Percentiles rank a stretch among this genome's conserved stretches.
Evolutionary conservation across 169 alveolate genomes (phyloP).

Genomic region (Plasmodium relictum): DNA sequence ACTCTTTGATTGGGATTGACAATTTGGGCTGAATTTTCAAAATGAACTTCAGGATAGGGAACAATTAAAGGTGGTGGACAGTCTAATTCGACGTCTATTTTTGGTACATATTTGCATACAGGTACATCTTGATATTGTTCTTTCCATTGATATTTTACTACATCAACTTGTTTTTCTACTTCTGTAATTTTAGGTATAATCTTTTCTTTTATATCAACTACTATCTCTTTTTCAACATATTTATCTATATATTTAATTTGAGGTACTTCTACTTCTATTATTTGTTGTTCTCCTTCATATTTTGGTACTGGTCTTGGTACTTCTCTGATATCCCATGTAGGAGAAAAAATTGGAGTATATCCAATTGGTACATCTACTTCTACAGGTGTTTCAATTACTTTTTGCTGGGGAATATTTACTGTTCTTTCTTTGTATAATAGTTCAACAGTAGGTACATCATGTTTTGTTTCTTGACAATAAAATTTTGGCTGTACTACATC

Average conservation of each 20-base stretch:
- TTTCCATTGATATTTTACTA: constrained; percentile 89
- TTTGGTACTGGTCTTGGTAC: constrained; percentile 89
- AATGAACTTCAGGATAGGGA: constrained; percentile 87
- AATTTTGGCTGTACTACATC: constrained; percentile 88
- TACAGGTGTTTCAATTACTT: constrained; percentile 84
- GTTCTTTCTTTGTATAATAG: constrained; percentile 85
- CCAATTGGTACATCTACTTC: constrained; percentile 89
- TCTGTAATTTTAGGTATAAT: constrained; percentile 89
- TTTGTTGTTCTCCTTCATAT: constrained; percentile 90
- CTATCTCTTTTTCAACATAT: constrained; percentile 89
- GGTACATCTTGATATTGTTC: constrained; percentile 90
- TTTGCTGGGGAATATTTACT: constrained; percentile 82
- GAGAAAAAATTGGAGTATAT: constrained; percentile 88
- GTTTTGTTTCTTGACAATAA: constrained; percentile 88
- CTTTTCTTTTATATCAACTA: constrained; percentile 90
- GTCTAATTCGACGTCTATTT: constrained; percentile 90
- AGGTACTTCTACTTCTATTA: constrained; percentile 89
- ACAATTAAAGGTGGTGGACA: constrained; percentile 91
- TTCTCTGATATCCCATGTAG: constrained; percentile 90
- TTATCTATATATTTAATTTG: constrained; percentile 88
- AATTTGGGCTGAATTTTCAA: constrained; percentile 76
- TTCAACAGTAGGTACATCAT: constrained; percentile 89
- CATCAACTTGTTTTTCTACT: constrained; percentile 89
- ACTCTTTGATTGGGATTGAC: constrained; percentile 69
- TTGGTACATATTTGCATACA: constrained; percentile 90